Percentiles rank a stretch among this genome's conserved stretches.
Evolutionary conservation across 2,329 filamentous ascomycete genomes (phyloP).

Genomic region (Ramularia collo-cygni): DNA sequence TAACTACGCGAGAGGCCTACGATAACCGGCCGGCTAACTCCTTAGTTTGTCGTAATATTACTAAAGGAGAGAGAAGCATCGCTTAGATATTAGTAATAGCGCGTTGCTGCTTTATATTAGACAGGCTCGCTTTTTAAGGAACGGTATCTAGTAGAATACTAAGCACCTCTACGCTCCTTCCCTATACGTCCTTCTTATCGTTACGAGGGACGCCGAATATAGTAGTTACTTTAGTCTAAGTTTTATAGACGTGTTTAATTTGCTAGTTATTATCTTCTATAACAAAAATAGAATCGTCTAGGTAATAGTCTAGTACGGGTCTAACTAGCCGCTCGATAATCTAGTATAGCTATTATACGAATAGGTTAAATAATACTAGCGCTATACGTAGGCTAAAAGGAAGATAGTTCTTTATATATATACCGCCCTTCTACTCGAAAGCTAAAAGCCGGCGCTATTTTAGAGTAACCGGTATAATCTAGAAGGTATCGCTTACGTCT

Average conservation of each 20-base stretch:
- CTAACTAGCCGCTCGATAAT: not conserved
- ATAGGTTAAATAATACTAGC: slow-evolving; percentile 2
- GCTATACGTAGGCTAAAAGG: slow-evolving; percentile 1
- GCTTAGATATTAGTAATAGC: not conserved
- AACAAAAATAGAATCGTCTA: slow-evolving; percentile 4
- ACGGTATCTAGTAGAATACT: not conserved
- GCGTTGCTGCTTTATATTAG: not conserved
- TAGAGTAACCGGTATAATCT: not conserved
- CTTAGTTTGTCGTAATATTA: not conserved
- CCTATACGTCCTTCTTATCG: not conserved
- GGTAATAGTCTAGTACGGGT: slow-evolving; percentile 1
- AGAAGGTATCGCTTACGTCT: not conserved
- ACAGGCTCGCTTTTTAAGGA: not conserved
- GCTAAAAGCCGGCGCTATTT: not conserved
- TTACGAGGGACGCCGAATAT: not conserved
- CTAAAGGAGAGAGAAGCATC: not conserved
- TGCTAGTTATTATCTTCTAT: not conserved
- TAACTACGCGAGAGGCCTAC: not conserved
- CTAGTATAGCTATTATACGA: slow-evolving; percentile 1
- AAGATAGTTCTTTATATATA: not conserved
- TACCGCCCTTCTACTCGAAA: not conserved
- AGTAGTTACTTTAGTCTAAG: not conserved
- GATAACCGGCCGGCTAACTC: not conserved
- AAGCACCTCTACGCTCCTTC: not conserved
- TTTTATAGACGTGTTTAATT: not conserved